These are phyloP conservation scores for Barnettozyma sp. DNA, from an alignment of 805 yeast species.

Conservation along the genomic window DNA sequence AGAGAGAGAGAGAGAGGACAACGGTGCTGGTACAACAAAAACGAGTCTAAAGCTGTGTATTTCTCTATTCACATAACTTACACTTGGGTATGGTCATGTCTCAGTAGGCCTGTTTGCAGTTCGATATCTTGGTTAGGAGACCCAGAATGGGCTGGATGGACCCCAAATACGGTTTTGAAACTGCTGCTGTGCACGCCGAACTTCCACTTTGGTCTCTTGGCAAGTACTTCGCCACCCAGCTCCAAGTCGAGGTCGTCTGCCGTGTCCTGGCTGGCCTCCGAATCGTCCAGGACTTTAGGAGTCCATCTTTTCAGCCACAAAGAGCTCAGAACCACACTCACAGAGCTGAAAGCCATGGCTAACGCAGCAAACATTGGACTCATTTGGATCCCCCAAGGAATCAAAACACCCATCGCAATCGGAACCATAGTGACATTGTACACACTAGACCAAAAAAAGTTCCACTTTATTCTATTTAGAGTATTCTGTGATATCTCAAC, in stretches of 20 bases:
- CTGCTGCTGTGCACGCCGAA: too few relatives aligned
- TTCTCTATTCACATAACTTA: too few relatives aligned
- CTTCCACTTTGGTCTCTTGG: too few relatives aligned
- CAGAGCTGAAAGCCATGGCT: constrained; percentile 90
- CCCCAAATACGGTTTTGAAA: constrained; percentile 11
- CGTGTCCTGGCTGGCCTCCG: neutral
- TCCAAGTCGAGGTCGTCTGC: constrained; percentile 16
- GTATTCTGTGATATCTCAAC: constrained; percentile 65
- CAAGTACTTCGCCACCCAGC: too few relatives aligned
- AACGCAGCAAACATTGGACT: constrained; percentile 88
- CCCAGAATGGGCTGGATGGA: constrained; percentile 6
- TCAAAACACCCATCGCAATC: constrained; percentile 86
- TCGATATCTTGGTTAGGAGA: constrained; percentile 15
- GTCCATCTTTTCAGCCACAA: constrained; percentile 64
- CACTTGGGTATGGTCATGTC: too few relatives aligned
- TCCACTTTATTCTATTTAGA: constrained; percentile 65
- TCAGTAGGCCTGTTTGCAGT: constrained; percentile 16
- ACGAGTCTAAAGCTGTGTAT: too few relatives aligned
- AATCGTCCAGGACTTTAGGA: constrained; percentile 22
- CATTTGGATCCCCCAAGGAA: constrained; percentile 68
- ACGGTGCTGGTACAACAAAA: too few relatives aligned
- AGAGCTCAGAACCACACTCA: constrained; percentile 81
- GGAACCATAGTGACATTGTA: constrained; percentile 86
- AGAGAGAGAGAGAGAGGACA: too few relatives aligned
- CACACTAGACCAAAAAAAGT: constrained; percentile 80